Percentiles rank a stretch among this genome's conserved stretches.
phyloP scores from a whole-genome alignment of 2,329 filamentous ascomycete species.

The Laburnicola sp. region DNA sequence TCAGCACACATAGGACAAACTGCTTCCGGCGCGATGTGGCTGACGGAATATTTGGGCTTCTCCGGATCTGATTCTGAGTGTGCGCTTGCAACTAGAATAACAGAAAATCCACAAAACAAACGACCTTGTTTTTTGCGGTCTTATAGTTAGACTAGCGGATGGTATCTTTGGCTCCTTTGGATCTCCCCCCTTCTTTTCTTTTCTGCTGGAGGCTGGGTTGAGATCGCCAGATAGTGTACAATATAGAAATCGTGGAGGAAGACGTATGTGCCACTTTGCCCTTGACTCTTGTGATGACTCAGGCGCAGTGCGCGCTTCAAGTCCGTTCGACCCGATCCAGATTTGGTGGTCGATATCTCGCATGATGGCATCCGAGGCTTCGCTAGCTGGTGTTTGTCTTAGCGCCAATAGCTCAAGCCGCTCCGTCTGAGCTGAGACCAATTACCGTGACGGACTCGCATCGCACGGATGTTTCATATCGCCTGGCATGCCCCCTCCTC shows the following conservation, averaged over 20 bases:
- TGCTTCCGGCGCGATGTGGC: no score
- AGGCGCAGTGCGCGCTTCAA: neutral
- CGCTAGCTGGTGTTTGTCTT: conserved; percentile 5
- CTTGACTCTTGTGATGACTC: neutral
- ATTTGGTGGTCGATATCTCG: conserved; percentile 4
- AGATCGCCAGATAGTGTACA: conserved; percentile 41
- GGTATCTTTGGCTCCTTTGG: conserved; percentile 27
- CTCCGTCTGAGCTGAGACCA: conserved; percentile 11
- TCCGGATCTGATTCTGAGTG: conserved; percentile 19
- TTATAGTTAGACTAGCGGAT: conserved; percentile 13
- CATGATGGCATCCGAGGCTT: conserved; percentile 2
- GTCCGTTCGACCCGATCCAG: neutral
- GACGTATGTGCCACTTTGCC: neutral
- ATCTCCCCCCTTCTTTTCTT: conserved; percentile 39
- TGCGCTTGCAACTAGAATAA: conserved; percentile 20
- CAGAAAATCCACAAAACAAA: conserved; percentile 44
- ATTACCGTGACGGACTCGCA: conserved; percentile 10
- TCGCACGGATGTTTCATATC: conserved; percentile 19
- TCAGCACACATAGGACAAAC: neutral
- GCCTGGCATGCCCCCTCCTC: conserved; percentile 13
- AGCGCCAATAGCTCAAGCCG: conserved; percentile 12
- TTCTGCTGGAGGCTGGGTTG: conserved; percentile 31
- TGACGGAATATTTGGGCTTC: neutral
- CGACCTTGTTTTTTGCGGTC: conserved; percentile 29
- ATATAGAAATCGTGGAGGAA: conserved; percentile 26